These are phyloP conservation scores for Saturnispora quitensis DNA, from an alignment of 805 yeast species.

Conservation along the genomic window DNA sequence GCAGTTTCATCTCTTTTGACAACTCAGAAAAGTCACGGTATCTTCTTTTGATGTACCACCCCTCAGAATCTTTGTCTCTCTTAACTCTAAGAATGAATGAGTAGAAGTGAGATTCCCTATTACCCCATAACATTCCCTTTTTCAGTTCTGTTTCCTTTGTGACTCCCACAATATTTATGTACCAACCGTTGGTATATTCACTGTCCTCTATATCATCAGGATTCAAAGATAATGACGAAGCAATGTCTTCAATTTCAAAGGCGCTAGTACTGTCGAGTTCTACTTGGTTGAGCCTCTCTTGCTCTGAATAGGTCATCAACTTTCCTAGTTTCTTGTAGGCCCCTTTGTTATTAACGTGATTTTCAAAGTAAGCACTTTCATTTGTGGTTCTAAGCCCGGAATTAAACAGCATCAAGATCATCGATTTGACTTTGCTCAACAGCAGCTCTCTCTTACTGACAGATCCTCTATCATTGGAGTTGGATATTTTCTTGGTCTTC, in stretches of 20 bases:
- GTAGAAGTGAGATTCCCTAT: conserved; percentile 22
- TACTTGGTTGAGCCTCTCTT: conserved; percentile 3
- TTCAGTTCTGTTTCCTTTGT: conserved; percentile 25
- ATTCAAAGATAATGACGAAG: conserved; percentile 28
- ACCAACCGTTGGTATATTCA: conserved; percentile 45
- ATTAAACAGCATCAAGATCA: conserved; percentile 60
- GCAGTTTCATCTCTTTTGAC: conserved; percentile 39
- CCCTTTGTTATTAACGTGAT: conserved; percentile 27
- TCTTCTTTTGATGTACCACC: conserved; percentile 46
- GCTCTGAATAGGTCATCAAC: conserved; percentile 14
- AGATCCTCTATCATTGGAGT: conserved; percentile 67
- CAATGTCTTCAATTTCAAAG: conserved; percentile 17
- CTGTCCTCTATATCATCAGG: conserved; percentile 22
- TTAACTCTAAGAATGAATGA: conserved; percentile 43
- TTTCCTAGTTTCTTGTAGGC: conserved; percentile 33
- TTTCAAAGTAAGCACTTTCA: conserved; percentile 42
- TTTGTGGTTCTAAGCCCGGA: conserved; percentile 59
- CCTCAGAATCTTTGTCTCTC: conserved; percentile 25
- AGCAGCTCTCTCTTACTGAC: conserved; percentile 61
- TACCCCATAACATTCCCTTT: conserved; percentile 18
- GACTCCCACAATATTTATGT: conserved; percentile 64
- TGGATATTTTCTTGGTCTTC: conserved; percentile 60
- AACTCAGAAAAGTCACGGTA: conserved; percentile 62
- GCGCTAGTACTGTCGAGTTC: not conserved
- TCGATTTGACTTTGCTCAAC: conserved; percentile 49